Evolutionary conservation across 1,284 basidiomycete species (phyloP), one percentile per base, ranked within the genome.

Genomic region (Moesziomyces globuligerus): DNA sequence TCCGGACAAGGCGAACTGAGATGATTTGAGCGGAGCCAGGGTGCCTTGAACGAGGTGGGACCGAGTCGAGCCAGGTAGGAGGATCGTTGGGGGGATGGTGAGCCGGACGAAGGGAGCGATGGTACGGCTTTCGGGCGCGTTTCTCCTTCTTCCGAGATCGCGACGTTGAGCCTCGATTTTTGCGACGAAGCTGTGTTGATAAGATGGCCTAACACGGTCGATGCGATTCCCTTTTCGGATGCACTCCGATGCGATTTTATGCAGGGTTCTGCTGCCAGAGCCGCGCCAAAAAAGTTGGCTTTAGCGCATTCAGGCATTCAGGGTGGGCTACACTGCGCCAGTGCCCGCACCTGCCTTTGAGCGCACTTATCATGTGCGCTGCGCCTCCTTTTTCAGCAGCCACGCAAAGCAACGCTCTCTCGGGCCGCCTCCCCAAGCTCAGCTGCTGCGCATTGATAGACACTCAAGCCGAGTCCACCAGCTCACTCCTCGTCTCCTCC

Each of bases 111-210:
- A 25, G 13, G 28, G 18, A 38, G 26, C 25, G 25, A 18, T 4
- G 18, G 28, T 20, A 23, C 21, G 20, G 40, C 24, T 24, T 4
- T 24, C 11, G 15, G 28, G 24, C 32, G 18, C 26, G 47, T 47
- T 45, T 40, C 43, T 47, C 53, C 53, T 48, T 55, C 45, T 55
- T 56, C 54, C 54, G 54, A 56, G 47, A 56, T 56, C 41, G 53
- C 45, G 45, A 42, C 29, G 20, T 11, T n/a, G 25, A 15, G n/a
- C 4, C 7, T n/a, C 38, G 38, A 42, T 46, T 34, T 24, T 5
- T 7, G 29, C 18, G n/a, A 44, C 18, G 20, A 41, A 41, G 10
- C 8, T 20, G 20, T 10, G 40, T 36, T 26, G 3, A n/a, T 1
- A 3, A 1, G 1, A 29, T 11, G 23, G 21, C 17, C 1, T 53